phyloP scores from a whole-genome alignment of 306 rosid genomes.

The Castanea mollissima region DNA sequence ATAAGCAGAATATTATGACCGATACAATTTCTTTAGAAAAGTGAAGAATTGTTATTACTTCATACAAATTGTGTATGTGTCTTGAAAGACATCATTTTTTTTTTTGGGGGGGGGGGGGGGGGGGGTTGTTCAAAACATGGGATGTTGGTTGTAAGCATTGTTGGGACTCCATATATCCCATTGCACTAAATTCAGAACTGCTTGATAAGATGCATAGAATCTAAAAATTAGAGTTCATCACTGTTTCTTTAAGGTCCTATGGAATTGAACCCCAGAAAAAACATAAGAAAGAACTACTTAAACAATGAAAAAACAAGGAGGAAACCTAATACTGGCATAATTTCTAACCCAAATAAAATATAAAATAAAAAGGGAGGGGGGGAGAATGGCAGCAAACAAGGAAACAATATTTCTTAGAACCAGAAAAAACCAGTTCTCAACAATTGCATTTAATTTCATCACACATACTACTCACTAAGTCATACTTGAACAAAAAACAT shows the following conservation, averaged over 20 bases:
- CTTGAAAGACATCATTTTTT: not conserved
- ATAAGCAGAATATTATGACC: constrained; percentile 9
- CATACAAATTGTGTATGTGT: too few species aligned
- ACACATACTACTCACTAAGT: not conserved
- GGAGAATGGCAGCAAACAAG: not conserved
- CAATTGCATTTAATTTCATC: not conserved
- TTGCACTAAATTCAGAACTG: not conserved
- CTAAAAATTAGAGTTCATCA: not conserved
- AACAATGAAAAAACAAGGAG: not conserved
- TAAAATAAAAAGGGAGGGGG: too few species aligned
- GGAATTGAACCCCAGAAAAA: not conserved
- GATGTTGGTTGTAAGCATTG: not conserved
- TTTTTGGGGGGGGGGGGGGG: too few species aligned
- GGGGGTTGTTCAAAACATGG: not conserved
- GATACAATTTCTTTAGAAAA: not conserved
- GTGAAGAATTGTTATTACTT: not conserved
- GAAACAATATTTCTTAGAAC: not conserved
- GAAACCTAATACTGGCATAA: not conserved
- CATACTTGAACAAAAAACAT: not conserved
- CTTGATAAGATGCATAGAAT: not conserved
- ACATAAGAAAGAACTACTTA: not conserved
- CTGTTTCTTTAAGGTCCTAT: not conserved
- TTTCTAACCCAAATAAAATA: not conserved
- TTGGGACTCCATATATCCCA: not conserved
- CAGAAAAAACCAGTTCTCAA: not conserved